These are phyloP conservation scores for Priceomyces castillae DNA, from an alignment of 805 yeast genomes.

Conservation along the genomic window DNA sequence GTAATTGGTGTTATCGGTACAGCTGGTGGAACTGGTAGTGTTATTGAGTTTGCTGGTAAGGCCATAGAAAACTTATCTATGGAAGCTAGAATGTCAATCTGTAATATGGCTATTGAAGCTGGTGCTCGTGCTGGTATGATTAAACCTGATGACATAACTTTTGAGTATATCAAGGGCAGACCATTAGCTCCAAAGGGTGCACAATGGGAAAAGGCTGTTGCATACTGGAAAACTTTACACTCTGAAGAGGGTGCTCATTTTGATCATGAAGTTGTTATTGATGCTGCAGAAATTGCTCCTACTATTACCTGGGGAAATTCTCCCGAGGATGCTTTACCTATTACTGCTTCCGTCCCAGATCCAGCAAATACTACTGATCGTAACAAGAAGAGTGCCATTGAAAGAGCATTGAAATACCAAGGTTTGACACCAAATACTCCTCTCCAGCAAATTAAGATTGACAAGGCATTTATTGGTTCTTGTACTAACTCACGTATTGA, in stretches of 20 bases:
- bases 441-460: constrained; percentile 69
- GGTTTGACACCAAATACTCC: constrained; percentile 85
- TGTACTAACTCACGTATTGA: constrained; percentile 98
- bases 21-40: constrained; percentile 98
- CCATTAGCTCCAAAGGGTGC: constrained; percentile 93
- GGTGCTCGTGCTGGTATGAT: constrained; percentile 99
- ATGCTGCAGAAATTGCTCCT: constrained; percentile 85
- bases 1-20: constrained; percentile 97
- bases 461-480: constrained; percentile 96
- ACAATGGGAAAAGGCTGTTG: constrained; percentile 92
- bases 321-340: constrained; percentile 97
- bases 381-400: constrained; percentile 77
- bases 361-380: constrained; percentile 73
- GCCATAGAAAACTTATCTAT: constrained; percentile 87
- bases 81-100: constrained; percentile 99
- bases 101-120: constrained; percentile 98
- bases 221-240: constrained; percentile 85
- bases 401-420: constrained; percentile 88
- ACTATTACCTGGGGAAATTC: constrained; percentile 99
- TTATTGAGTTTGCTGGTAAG: constrained; percentile 94
- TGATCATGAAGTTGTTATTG: constrained; percentile 77
- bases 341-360: constrained; percentile 86
- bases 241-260: constrained; percentile 89
- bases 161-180: constrained; percentile 85
- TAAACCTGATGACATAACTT: constrained; percentile 88